Evolutionary conservation across 805 yeast species (phyloP).

Genomic region (Ogataea pilisensis): DNA sequence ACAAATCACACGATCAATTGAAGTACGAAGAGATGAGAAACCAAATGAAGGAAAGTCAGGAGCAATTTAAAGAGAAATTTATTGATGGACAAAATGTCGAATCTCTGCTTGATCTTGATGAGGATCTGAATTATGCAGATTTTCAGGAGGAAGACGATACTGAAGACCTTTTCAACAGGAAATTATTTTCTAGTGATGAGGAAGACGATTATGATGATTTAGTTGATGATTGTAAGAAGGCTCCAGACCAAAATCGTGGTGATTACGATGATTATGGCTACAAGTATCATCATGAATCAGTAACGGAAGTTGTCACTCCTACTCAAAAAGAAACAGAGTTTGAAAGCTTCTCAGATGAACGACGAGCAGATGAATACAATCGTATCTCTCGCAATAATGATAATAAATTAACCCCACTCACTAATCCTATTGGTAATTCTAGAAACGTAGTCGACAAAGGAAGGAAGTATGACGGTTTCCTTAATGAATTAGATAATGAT

Average conservation of each 20-base stretch:
- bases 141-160: constrained; percentile 34
- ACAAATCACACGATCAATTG: constrained; percentile 31
- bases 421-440: too few species aligned
- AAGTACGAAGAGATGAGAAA: constrained; percentile 21
- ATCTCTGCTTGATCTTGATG: constrained; percentile 25
- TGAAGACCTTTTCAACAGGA: constrained; percentile 34
- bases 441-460: too few species aligned
- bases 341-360: constrained; percentile 12
- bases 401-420: too few species aligned
- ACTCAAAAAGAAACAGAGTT: constrained; percentile 4
- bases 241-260: constrained; percentile 7
- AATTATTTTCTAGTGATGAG: constrained; percentile 32
- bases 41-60: constrained; percentile 13
- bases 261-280: constrained; percentile 4
- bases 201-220: constrained; percentile 39
- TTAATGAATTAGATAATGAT: background rate
- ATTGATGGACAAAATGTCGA: constrained; percentile 22
- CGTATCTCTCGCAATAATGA: too few species aligned
- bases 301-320: background rate
- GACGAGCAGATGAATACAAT: constrained; percentile 6
- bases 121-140: constrained; percentile 31
- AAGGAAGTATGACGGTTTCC: constrained; percentile 3
- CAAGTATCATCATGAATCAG: too few species aligned
- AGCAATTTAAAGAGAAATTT: constrained; percentile 17
- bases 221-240: constrained; percentile 3